Percentiles rank a stretch among this genome's conserved stretches.
Evolutionary conservation across 1,139 yeast species (phyloP).

Genomic region (Hanseniaspora gamundiae): DNA sequence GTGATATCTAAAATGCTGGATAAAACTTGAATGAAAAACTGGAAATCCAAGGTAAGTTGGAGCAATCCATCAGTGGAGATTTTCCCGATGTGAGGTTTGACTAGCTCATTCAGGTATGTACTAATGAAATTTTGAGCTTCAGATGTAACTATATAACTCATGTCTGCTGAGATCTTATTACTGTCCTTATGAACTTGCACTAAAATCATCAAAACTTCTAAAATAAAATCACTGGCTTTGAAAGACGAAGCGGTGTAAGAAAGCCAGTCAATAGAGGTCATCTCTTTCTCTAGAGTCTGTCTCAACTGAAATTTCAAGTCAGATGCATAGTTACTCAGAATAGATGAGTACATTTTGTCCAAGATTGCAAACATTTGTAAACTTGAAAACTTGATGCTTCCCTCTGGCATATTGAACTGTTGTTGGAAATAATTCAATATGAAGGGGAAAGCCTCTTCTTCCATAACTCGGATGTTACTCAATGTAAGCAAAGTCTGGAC

Average conservation of each 20-base stretch:
- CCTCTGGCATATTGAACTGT: constrained; percentile 33
- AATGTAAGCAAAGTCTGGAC: constrained; percentile 33
- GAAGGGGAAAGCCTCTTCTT: constrained; percentile 34
- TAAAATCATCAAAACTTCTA: constrained; percentile 38
- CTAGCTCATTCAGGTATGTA: constrained; percentile 30
- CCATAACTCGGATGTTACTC: constrained; percentile 40
- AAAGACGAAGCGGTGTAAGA: constrained; percentile 26
- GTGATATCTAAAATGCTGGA: constrained; percentile 21
- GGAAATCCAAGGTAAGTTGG: constrained; percentile 29
- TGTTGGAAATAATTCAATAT: constrained; percentile 36
- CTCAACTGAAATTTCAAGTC: constrained; percentile 38
- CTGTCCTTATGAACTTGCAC: constrained; percentile 44
- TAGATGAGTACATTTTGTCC: constrained; percentile 37
- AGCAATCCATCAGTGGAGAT: constrained; percentile 26
- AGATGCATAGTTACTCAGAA: constrained; percentile 39
- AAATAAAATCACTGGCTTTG: constrained; percentile 36
- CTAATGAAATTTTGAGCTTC: constrained; percentile 37
- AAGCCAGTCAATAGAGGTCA: constrained; percentile 37
- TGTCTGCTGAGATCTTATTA: constrained; percentile 33
- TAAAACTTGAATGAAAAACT: constrained; percentile 26
- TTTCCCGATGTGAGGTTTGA: constrained; percentile 28
- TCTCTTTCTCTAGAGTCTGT: constrained; percentile 36
- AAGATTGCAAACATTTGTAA: constrained; percentile 32
- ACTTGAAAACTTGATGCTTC: constrained; percentile 21
- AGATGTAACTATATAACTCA: constrained; percentile 32